A percentile compares a stretch with the other conserved stretches of the same genome.
Evolutionary conservation across 495 filamentous ascomycete species (phyloP).

Genomic region (Neurospora intermedia): DNA sequence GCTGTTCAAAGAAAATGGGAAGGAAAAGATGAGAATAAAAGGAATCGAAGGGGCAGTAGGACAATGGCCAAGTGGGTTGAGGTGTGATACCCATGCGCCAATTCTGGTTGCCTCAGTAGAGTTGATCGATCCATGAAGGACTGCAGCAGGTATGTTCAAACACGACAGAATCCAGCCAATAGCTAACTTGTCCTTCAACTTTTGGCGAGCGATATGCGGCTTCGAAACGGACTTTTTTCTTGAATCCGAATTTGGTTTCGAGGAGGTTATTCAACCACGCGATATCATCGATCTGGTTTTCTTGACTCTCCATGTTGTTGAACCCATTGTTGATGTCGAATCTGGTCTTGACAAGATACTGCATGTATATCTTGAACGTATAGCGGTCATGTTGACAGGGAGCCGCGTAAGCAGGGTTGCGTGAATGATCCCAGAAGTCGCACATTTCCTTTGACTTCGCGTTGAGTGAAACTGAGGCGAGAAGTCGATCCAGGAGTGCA

Average conservation of each 20-base stretch:
- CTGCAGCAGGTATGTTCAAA: constrained; percentile 18
- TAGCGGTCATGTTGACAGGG: constrained; percentile 9
- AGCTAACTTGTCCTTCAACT: neutral
- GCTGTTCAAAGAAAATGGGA: neutral
- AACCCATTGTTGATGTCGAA: neutral
- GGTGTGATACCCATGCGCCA: neutral
- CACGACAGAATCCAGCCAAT: constrained; percentile 18
- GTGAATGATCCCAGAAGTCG: constrained; percentile 18
- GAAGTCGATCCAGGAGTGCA: constrained; percentile 26
- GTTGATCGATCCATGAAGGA: neutral
- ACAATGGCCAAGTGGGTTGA: neutral
- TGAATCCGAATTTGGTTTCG: constrained; percentile 14
- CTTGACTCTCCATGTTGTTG: constrained; percentile 5
- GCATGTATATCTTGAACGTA: constrained; percentile 17
- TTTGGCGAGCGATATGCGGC: constrained; percentile 7
- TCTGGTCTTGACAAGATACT: constrained; percentile 15
- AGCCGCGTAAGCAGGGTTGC: constrained; percentile 13
- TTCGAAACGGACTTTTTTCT: constrained; percentile 9
- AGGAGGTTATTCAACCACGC: constrained; percentile 20
- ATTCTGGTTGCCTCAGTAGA: neutral
- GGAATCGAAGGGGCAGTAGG: neutral
- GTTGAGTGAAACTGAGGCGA: constrained; percentile 16
- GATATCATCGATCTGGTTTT: constrained; percentile 11
- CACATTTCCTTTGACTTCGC: constrained; percentile 15
- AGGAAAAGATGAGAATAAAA: neutral